phyloP scores from a whole-genome alignment of 2,329 filamentous ascomycete species.

The Trichoderma brevicompactum region DNA sequence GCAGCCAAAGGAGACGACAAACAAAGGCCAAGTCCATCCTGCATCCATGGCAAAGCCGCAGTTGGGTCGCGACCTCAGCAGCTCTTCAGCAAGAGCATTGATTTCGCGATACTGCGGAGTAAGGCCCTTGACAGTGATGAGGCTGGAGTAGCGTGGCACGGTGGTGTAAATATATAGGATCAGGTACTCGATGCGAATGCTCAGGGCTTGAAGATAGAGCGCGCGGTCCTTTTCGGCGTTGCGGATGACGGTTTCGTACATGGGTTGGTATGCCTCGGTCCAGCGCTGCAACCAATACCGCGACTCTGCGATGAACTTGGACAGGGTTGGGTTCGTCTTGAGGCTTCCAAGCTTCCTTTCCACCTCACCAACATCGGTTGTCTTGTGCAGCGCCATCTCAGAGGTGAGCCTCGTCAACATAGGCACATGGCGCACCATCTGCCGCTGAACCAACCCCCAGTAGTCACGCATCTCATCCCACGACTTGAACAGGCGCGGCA shows the following conservation, averaged over 20 bases:
- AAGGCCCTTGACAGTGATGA: conserved; percentile 43
- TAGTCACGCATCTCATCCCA: conserved; percentile 46
- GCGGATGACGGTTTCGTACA: conserved; percentile 39
- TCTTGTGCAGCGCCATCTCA: conserved; percentile 39
- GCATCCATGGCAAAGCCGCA: conserved; percentile 53
- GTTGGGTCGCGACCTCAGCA: conserved; percentile 43
- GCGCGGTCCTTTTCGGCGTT: conserved; percentile 35
- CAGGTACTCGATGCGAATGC: conserved; percentile 50
- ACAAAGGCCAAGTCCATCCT: conserved; percentile 52
- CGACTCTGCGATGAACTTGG: conserved; percentile 43
- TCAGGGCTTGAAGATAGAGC: conserved; percentile 45
- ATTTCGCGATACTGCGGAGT: conserved; percentile 51
- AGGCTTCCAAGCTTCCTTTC: conserved; percentile 41
- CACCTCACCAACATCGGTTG: conserved; percentile 37
- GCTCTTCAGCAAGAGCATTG: conserved; percentile 43
- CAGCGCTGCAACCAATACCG: conserved; percentile 48
- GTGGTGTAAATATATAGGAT: conserved; percentile 47
- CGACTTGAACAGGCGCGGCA: conserved; percentile 41
- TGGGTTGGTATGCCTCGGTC: conserved; percentile 44
- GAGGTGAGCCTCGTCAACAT: conserved; percentile 41
- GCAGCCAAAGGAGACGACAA: conserved; percentile 48
- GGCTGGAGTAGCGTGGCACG: conserved; percentile 45
- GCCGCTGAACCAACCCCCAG: conserved; percentile 45
- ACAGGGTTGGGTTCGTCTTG: conserved; percentile 38
- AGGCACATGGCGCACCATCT: conserved; percentile 45